Base-by-base conservation (phyloP, 805 yeast genomes). In the Schwanniomyces yamadae region DNA sequence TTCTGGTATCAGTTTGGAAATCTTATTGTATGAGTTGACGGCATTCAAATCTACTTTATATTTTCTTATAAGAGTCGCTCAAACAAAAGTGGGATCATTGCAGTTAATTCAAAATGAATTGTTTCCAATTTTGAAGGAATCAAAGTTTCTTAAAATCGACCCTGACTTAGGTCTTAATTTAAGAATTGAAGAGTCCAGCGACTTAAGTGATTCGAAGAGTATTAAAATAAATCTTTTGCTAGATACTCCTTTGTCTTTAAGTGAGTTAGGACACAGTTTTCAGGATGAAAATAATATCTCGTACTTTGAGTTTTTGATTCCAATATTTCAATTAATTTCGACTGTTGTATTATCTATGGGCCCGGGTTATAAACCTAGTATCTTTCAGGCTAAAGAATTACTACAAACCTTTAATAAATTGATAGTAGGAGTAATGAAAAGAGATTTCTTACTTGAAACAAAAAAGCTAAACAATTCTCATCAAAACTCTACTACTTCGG, bases 321-420 rank as follows among this genome's bases (percentile, higher is more conserved):
- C 95, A 0, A 66, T 82, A 2, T 83, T 87, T 55, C 95, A 85
- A 49, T 61, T 88, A 31, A 66, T 87, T 3, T 59, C 79, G 7
- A 79, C 95, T 0, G 64, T 84, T 6, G 61, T 84, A 4, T 63
- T 89, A 7, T 77, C 95, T 2, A 75, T 85, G 68, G 95, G 96
- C 0, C 81, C 90, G 4, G 79, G 81, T 28, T 86, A 86, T 56
- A 71, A 68, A 40, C 69, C 75, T 1, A 79, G 84, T 11, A 66
- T 80, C 7, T 51, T 58, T 5, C 79, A 75, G 45, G 82, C 80
- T 0, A 68, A 65, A 34, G 66, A 59, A 4, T 55, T 88, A 28
- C 51, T 85, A 50, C 49, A 55, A 6, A 72, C 73, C 31, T 78
- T 78, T 53, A 67, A 74, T 33, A 74, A 69, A 35, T 57, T 87